phyloP scores from a whole-genome alignment of 371 early-diverging fungal genomes.

The Thermomucor indicae-seudaticae region DNA sequence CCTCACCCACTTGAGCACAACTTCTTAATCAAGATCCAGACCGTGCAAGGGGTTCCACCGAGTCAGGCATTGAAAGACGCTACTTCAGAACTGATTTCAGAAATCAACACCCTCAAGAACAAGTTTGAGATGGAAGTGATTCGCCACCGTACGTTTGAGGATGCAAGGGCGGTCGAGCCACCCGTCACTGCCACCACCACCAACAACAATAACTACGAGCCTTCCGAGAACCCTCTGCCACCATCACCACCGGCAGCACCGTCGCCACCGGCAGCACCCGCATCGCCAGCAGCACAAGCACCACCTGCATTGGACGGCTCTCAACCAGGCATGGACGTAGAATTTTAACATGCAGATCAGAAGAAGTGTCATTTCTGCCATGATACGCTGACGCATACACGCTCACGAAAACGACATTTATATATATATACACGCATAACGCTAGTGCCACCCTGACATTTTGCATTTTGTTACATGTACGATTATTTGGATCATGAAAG shows the following conservation, averaged over 20 bases:
- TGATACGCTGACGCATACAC: too few species aligned
- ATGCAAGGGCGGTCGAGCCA: constrained; percentile 33
- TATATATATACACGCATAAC: too few species aligned
- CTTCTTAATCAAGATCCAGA: constrained; percentile 88
- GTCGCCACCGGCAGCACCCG: not conserved
- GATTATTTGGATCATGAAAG: too few species aligned
- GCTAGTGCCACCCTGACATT: too few species aligned
- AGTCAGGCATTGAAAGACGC: constrained; percentile 77
- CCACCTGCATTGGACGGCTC: not conserved
- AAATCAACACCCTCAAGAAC: constrained; percentile 74
- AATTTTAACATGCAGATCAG: not conserved
- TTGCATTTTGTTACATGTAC: too few species aligned
- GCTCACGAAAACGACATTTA: too few species aligned
- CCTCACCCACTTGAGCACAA: constrained; percentile 97
- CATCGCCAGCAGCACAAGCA: not conserved
- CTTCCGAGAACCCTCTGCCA: not conserved
- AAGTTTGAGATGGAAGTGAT: constrained; percentile 74
- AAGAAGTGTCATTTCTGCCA: too few species aligned
- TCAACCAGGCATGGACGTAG: constrained; percentile 3
- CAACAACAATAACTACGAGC: constrained; percentile 5
- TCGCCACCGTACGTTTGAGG: constrained; percentile 44
- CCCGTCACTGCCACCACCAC: constrained; percentile 17
- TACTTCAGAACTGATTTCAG: constrained; percentile 73
- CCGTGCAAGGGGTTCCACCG: constrained; percentile 82
- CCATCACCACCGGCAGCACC: not conserved